Base-by-base conservation (phyloP, 1,284 basidiomycete genomes). In the Agaricales sp. region DNA sequence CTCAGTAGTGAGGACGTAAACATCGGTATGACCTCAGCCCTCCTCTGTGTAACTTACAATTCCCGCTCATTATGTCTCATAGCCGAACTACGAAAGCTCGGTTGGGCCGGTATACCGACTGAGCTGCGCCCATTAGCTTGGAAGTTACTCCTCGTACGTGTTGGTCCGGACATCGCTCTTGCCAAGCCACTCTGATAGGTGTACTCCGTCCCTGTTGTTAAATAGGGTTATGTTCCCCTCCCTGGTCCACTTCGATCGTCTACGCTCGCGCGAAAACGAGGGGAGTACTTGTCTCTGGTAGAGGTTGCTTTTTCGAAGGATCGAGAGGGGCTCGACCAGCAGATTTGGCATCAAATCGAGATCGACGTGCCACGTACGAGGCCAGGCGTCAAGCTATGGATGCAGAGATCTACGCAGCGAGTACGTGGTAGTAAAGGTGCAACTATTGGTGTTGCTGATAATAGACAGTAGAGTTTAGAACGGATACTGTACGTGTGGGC, bases 341-440 rank as follows among this genome's bases (percentile, higher is more conserved):
- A 89, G 67, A 93, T 97, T 62, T 97, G 94, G 94, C 93, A 97
- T 67, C 93, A 97, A 64, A 97, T 97, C 59, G 90, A 92, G 61
- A 97, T 96, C 53, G 93, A 98, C 60, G 93, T 96, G 4, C 94
- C 93, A 4, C 74, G 93, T 43, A 98, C 94, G 26, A 71, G 93
- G 50, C 92, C 94, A 14, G 92, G 93, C n/a, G 82, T 93, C 6
- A 74, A 71, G 25, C 67, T 98, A 21, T 98, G 93, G 93, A 87
- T 90, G 77, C 82, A 91, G 58, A 78, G 73, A 14, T 77, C 80
- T 19, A 92, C 94, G 1, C 94, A 96, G 63, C 74, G 91, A 55
- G 91, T 91, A 63, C 55, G 78, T 61, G 22, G 35, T 46, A 25
- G 54, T 22, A n/a, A 12, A 47, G 12, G 47, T 35, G 30, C 26